Conservation (phyloP, 306 rosid species). For the Vachellia collinsii region DNA sequence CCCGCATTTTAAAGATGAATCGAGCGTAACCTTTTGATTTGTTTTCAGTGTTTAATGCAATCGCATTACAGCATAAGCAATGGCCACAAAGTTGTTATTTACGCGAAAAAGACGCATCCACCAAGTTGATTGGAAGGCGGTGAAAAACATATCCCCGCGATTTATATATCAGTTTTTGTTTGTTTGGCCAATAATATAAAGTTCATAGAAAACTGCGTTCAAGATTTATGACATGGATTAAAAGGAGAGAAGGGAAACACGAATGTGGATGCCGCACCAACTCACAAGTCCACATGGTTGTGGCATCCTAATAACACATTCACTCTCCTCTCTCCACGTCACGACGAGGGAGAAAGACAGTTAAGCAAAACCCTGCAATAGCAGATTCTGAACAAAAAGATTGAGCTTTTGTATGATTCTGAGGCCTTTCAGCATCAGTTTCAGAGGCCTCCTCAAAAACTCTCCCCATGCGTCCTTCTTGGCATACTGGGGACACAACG, state of each 20-base stretch:
- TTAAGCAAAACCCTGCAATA: background rate
- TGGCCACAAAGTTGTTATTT: background rate
- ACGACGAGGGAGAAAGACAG: slow-evolving; percentile 34
- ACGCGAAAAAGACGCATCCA: background rate
- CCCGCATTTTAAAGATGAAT: background rate
- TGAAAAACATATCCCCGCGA: background rate
- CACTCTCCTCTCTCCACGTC: slow-evolving; percentile 21
- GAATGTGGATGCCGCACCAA: slow-evolving; percentile 2
- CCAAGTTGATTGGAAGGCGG: background rate
- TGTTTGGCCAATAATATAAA: background rate
- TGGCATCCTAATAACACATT: slow-evolving; percentile 34
- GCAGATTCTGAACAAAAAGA: slow-evolving; percentile 3
- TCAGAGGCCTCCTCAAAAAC: slow-evolving; percentile 17
- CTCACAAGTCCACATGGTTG: slow-evolving; percentile 38
- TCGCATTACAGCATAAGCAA: background rate
- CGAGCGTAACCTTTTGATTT: background rate
- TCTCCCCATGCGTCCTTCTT: slow-evolving; percentile 33
- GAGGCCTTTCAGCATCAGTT: slow-evolving; percentile 19
- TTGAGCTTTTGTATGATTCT: background rate
- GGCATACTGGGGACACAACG: slow-evolving; percentile 30
- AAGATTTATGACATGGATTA: background rate
- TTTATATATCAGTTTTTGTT: background rate
- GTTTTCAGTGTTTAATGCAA: slow-evolving; percentile 3
- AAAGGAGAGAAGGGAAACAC: background rate
- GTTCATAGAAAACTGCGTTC: background rate